Evolutionary conservation across 116 monocot species (phyloP).

Genomic region (Phalaenopsis hybrid): DNA sequence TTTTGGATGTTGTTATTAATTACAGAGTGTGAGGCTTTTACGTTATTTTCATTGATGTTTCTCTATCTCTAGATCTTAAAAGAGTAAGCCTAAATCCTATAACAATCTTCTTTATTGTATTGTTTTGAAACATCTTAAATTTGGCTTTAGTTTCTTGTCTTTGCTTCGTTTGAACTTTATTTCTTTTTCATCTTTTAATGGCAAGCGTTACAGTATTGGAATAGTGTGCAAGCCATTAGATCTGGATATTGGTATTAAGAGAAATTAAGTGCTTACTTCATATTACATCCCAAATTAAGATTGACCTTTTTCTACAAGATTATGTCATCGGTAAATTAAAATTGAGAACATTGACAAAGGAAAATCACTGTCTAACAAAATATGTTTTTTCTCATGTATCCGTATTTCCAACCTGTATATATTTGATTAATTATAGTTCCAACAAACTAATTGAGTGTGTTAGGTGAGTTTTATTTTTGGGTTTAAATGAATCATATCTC

Average conservation of each 20-base stretch:
- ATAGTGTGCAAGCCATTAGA: neutral
- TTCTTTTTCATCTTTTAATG: neutral
- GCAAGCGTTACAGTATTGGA: neutral
- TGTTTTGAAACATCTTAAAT: neutral
- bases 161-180: neutral
- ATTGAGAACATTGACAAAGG: neutral
- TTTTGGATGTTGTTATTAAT: neutral
- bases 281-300: neutral
- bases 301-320: neutral
- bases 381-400: neutral
- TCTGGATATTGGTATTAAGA: neutral
- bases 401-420: neutral
- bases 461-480: neutral
- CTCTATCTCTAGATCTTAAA: neutral
- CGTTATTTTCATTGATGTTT: neutral
- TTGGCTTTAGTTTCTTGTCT: neutral
- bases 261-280: neutral
- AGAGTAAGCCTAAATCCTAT: neutral
- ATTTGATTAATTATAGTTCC: neutral
- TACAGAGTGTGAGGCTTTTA: neutral
- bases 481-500: neutral
- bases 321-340: neutral
- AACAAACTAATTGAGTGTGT: neutral
- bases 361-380: neutral
- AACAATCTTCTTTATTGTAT: neutral